A percentile compares a stretch with the other conserved stretches of the same genome.
These are phyloP conservation scores for Aspergillus sp. DNA, from an alignment of 2,329 filamentous ascomycete genomes.

Conservation along the genomic window DNA sequence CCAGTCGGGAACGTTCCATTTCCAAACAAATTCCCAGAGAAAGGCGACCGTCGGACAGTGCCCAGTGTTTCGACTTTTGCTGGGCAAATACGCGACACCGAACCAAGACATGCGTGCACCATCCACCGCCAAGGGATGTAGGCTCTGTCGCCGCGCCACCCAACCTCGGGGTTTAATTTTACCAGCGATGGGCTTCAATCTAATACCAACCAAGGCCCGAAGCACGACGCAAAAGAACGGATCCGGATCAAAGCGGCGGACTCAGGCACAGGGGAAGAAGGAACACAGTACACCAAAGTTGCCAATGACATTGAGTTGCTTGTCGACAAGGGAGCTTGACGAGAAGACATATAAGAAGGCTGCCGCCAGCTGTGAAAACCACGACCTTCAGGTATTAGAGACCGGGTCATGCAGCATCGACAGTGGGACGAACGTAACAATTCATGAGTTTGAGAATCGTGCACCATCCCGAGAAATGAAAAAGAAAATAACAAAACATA, in stretches of 20 bases:
- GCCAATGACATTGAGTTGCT: conserved; percentile 7
- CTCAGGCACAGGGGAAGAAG: conserved; percentile 8
- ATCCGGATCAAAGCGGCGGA: not conserved
- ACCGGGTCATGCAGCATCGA: conserved; percentile 14
- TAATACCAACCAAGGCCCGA: conserved; percentile 31
- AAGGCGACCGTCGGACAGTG: not conserved
- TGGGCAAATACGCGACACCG: not conserved
- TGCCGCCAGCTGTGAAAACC: conserved; percentile 1
- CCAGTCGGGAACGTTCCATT: not conserved
- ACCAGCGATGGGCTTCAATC: conserved; percentile 40
- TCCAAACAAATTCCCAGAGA: not conserved
- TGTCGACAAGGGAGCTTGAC: conserved; percentile 1
- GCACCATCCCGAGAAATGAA: conserved; percentile 18
- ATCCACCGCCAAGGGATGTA: not conserved
- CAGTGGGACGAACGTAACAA: conserved; percentile 19
- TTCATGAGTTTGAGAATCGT: conserved; percentile 16
- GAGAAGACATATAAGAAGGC: conserved; percentile 4
- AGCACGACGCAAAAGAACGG: conserved; percentile 1
- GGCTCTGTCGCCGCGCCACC: not conserved
- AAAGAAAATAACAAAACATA: conserved; percentile 18
- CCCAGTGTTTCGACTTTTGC: not conserved
- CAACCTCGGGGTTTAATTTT: conserved; percentile 26
- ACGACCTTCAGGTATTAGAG: not conserved
- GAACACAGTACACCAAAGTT: conserved; percentile 12
- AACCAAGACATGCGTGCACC: not conserved